Percentiles rank a stretch among this genome's conserved stretches.
These are phyloP conservation scores for Chalciporus pseudorubinellus DNA, from an alignment of 768 basidiomycete genomes.

Conservation along the genomic window DNA sequence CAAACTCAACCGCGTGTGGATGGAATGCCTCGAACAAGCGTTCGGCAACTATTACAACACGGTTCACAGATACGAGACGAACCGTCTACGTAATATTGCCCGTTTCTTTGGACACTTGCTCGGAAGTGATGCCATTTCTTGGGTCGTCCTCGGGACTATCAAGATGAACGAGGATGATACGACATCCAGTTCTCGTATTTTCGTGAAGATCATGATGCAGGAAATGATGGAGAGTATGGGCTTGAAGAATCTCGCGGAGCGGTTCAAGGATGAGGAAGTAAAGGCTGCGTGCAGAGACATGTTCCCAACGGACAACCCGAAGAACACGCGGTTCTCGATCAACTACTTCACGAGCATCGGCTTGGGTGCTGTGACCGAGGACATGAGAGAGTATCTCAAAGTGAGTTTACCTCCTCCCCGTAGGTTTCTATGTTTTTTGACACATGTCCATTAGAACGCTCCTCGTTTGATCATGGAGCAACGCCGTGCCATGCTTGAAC, in stretches of 20 bases:
- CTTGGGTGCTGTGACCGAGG: constrained; percentile 86
- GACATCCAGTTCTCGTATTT: constrained; percentile 93
- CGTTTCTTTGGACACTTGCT: constrained; percentile 95
- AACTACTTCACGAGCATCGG: constrained; percentile 98
- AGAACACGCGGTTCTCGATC: constrained; percentile 94
- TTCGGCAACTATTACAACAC: constrained; percentile 92
- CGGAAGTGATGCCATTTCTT: constrained; percentile 83
- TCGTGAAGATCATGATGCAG: constrained; percentile 93
- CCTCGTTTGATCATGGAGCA: constrained; percentile 93
- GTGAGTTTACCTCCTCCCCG: constrained; percentile 40
- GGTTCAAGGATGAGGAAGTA: constrained; percentile 88
- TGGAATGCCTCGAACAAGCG: constrained; percentile 81
- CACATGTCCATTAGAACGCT: constrained; percentile 62
- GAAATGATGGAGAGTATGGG: constrained; percentile 97
- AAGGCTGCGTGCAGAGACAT: constrained; percentile 69
- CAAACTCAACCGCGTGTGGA: constrained; percentile 95
- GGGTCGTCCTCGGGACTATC: constrained; percentile 80
- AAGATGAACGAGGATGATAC: constrained; percentile 98
- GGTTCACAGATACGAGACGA: constrained; percentile 98
- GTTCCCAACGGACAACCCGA: constrained; percentile 96
- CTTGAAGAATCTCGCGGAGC: constrained; percentile 76
- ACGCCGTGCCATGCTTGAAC: constrained; percentile 82
- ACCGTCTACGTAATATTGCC: constrained; percentile 94
- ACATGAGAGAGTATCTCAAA: constrained; percentile 95
- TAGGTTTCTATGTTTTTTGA: not conserved